Base-by-base conservation (phyloP, 768 basidiomycete species). In the Tubosaeta sp. region DNA sequence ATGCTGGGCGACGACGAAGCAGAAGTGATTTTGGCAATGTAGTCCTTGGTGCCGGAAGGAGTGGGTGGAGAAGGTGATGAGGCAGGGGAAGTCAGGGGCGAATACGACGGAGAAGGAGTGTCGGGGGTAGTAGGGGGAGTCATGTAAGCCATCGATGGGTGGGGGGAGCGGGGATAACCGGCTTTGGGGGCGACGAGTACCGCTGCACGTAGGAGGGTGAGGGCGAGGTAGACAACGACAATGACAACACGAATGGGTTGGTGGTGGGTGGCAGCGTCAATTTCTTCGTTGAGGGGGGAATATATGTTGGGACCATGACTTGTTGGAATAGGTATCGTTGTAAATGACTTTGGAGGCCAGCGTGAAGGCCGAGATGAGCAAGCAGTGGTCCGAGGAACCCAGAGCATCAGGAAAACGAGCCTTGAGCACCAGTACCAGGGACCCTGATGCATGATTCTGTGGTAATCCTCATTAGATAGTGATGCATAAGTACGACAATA, bases 231-330 rank as follows among this genome's bases (percentile, higher is more conserved):
- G 60, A 61, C 8, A 67, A 63, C 1, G 67, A 2, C 33, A n/a
- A n/a, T n/a, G 10, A 58, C 3, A 70, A 65, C 9, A 71, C 63
- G 37, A 73, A 68, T 0, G 72, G 66, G 14, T 70, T 66, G 57
- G 61, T 27, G 9, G 56, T 39, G 35, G 69, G 51, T 56, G 65
- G 41, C 9, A 76, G 76, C 0, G 80, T 81, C 26, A 79, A 76
- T 64, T 82, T 83, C 53, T 84, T 85, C 0, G 81, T 80, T 58
- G 83, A 77, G 0, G 80, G 75, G 0, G 85, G 73, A 0, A 80
- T 75, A 55, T 87, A 86, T 0, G 80, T 78, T 0, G 86, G 86
- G 51, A n/a, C n/a, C n/a, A n/a, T n/a, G n/a, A n/a, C n/a, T n/a
- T n/a, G n/a, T n/a, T n/a, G n/a, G n/a, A n/a, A n/a, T n/a, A n/a